Evolutionary conservation across 345 rosid genomes (phyloP).

Genomic region (Hibiscus syriacus): DNA sequence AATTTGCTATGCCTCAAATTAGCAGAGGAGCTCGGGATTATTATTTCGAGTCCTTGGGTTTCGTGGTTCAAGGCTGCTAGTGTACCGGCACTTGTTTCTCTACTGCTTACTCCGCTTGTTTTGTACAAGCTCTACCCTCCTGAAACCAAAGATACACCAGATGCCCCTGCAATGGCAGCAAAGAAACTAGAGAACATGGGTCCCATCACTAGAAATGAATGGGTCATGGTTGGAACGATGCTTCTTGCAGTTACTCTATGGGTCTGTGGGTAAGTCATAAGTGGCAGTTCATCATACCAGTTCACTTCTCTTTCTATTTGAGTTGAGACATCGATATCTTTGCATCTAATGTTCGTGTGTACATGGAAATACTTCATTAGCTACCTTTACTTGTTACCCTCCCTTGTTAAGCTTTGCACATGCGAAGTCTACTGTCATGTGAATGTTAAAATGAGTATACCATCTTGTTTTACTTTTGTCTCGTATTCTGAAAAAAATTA

Average conservation of each 20-base stretch:
- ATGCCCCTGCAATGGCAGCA: conserved; percentile 89
- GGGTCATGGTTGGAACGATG: conserved; percentile 90
- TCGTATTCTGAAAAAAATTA: not conserved
- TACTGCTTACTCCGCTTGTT: conserved; percentile 67
- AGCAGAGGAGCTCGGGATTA: conserved; percentile 90
- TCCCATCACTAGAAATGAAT: conserved; percentile 73
- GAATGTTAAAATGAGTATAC: not conserved
- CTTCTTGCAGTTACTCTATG: conserved; percentile 87
- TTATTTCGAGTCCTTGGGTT: conserved; percentile 83
- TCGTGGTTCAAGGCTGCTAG: conserved; percentile 95
- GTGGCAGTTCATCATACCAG: conserved; percentile 13
- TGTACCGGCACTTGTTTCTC: conserved; percentile 65
- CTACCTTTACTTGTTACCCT: not conserved
- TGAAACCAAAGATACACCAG: conserved; percentile 88
- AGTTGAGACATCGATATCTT: not conserved
- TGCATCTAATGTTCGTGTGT: not conserved
- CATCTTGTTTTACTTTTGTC: not conserved
- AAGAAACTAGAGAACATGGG: conserved; percentile 76
- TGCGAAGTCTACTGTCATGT: not conserved
- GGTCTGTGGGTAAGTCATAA: conserved; percentile 61
- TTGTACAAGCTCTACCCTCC: conserved; percentile 92
- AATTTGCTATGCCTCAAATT: conserved; percentile 86
- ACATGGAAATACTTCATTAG: not conserved
- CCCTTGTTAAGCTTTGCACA: not conserved
- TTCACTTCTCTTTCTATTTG: not conserved